Evolutionary conservation across 2,329 filamentous ascomycete genomes (phyloP), one percentile per base, ranked within the genome.

Genomic region (Sordariomycetes sp.): DNA sequence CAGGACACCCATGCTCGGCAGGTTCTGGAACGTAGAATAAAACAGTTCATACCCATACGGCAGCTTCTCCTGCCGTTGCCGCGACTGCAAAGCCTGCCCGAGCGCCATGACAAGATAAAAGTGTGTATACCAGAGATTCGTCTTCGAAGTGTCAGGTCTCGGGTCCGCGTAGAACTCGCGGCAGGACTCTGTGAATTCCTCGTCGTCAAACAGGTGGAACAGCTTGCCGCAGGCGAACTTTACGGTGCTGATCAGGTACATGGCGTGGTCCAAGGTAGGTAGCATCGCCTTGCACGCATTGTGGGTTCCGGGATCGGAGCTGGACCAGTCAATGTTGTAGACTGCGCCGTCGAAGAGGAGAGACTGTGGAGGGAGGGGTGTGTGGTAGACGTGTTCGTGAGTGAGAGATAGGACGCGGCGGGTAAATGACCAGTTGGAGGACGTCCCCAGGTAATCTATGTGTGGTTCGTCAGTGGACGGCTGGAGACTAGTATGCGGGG

Each of bases 401-500:
- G 73, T 72, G 55, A 79, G 69, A 28, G 68, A 71, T n/a, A 81
- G 66, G 1, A 79, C 70, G 20, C 74, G 71, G 8, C 77, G 68
- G 28, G 72, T 72, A 54, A 80, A 81, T 0, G 77, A 76, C 78
- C 78, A 81, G 53, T 78, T 81, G 1, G 78, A 81, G 0, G 77
- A 80, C 1, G 76, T 76, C 1, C 77, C 78, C 10, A 81, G 68
- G 58, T 79, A 80, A 57, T 71, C 76, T 79, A 22, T 42, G 36
- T 0, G 2, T 10, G n/a, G 8, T 8, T 8, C 20, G 54, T 53
- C 20, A 22, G 48, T 59, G 54, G 60, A 62, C 10, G 20, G 39
- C 10, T 2, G 25, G 15, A 22, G 42, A 22, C 6, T 42, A 42
- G 17, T 13, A 1, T 6, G 3, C 24, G 15, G 7, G 5, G 52